Conservation (phyloP, 805 yeast species). For the Candida methanosorbosa region DNA sequence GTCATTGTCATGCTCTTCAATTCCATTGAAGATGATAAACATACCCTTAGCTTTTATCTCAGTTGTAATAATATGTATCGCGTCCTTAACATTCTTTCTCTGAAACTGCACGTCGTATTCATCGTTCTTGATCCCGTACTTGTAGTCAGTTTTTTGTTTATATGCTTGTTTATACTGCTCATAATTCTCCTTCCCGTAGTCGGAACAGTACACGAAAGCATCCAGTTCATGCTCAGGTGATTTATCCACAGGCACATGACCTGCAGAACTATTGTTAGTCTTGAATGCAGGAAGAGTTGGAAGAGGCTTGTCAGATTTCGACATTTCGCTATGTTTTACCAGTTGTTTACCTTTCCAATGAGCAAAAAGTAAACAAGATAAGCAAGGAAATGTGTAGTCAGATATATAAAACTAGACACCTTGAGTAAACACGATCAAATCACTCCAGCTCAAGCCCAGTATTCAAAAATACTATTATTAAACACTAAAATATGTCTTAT, state of each 20-base stretch:
- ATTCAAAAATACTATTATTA: too few species aligned
- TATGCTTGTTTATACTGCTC: constrained; percentile 18
- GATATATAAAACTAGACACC: too few species aligned
- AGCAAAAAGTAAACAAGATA: too few species aligned
- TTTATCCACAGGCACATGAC: too few species aligned
- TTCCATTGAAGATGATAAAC: too few species aligned
- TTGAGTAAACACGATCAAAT: too few species aligned
- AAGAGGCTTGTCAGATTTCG: constrained; percentile 1
- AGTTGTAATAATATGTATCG: constrained; percentile 62
- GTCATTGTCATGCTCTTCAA: neutral
- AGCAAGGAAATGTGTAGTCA: too few species aligned
- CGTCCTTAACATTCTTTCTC: constrained; percentile 55
- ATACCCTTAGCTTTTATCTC: constrained; percentile 60
- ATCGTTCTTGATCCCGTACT: constrained; percentile 13
- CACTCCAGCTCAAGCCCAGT: too few species aligned
- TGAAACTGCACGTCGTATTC: constrained; percentile 36
- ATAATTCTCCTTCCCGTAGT: constrained; percentile 13
- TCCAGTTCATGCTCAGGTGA: constrained; percentile 12
- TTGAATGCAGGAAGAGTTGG: constrained; percentile 1
- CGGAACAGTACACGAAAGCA: constrained; percentile 24
- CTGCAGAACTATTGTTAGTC: too few species aligned
- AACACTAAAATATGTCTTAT: too few species aligned
- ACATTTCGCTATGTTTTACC: neutral
- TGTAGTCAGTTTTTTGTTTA: constrained; percentile 20
- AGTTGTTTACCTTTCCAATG: too few species aligned